These are phyloP conservation scores for Candida buenavistaensis DNA, from an alignment of 1,139 yeast species.

Conservation along the genomic window DNA sequence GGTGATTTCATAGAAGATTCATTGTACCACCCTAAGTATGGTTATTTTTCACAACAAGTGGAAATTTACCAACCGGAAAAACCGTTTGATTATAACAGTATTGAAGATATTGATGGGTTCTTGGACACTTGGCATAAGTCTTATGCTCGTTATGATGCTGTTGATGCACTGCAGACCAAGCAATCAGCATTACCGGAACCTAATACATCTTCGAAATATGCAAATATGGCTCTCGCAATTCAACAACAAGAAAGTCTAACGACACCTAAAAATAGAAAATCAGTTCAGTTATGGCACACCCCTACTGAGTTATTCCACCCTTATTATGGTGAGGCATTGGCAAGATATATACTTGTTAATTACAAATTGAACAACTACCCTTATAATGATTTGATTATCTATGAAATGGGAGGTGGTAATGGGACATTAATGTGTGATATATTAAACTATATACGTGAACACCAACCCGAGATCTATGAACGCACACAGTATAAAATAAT, in stretches of 20 bases:
- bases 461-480: constrained; percentile 71
- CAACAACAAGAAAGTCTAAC: constrained; percentile 23
- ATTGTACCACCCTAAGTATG: constrained; percentile 76
- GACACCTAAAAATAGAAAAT: constrained; percentile 23
- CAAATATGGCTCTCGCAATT: constrained; percentile 29
- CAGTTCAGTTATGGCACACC: constrained; percentile 83
- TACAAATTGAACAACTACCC: constrained; percentile 63
- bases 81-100: constrained; percentile 60
- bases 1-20: constrained; percentile 86
- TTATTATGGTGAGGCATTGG: constrained; percentile 80
- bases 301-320: constrained; percentile 88
- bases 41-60: constrained; percentile 77
- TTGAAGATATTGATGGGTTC: constrained; percentile 69
- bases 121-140: constrained; percentile 67
- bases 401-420: constrained; percentile 91
- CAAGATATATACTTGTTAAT: constrained; percentile 68
- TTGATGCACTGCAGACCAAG: constrained; percentile 17
- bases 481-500: constrained; percentile 71
- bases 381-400: constrained; percentile 64
- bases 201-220: constrained; percentile 25
- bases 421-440: constrained; percentile 83
- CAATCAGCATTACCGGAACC: constrained; percentile 13
- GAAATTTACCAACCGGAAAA: constrained; percentile 68
- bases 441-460: constrained; percentile 60
- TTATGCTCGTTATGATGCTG: constrained; percentile 59